Evolutionary conservation across 768 basidiomycete genomes (phyloP), one percentile per base, ranked within the genome.

Genomic region (Leccinellum albellum): DNA sequence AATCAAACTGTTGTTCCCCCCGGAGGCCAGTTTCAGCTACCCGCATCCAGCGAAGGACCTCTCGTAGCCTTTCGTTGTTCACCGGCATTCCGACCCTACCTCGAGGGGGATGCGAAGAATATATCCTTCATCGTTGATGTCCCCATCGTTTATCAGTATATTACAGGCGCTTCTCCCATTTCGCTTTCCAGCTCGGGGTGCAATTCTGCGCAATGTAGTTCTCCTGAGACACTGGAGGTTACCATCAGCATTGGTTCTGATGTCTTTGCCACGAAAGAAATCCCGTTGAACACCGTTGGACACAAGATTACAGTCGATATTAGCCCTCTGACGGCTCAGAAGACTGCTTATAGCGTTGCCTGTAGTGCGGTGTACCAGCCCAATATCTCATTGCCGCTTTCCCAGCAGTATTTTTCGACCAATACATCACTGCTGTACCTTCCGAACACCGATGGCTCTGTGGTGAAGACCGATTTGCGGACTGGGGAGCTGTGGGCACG

Each of bases 391-490:
- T 53, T 47, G 6, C 28, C 33, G 12, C 12, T 33, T 7, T 3
- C 55, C 3, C 3, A 54, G 20, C 74, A 76, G 54, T 62, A 59
- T 24, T 82, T 75, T 62, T 60, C 46, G 2, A 50, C 73, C 14
- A 64, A 63, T 10, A 44, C 73, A 0, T 62, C 71, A 6, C 64
- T 82, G 21, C 69, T 76, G 1, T 82, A 79, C 63, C 67, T 85
- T 32, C 76, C 74, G 4, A 48, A 66, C 49, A 74, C 73, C 4
- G 61, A 65, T n/a, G 28, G 58, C 17, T 68, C 78, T 4, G 76
- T 80, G 26, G 79, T 79, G 1, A 82, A 82, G 65, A 74, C 78
- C 12, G 82, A 83, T 57, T 53, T 75, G 59, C 71, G 77, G 24
- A 79, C 78, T 1, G 80, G 80, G 1, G 73, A 74, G 8, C 60